Percentiles rank a stretch among this genome's conserved stretches.
These are phyloP conservation scores for Turritis glabra DNA, from an alignment of 345 rosid species.

Conservation along the genomic window DNA sequence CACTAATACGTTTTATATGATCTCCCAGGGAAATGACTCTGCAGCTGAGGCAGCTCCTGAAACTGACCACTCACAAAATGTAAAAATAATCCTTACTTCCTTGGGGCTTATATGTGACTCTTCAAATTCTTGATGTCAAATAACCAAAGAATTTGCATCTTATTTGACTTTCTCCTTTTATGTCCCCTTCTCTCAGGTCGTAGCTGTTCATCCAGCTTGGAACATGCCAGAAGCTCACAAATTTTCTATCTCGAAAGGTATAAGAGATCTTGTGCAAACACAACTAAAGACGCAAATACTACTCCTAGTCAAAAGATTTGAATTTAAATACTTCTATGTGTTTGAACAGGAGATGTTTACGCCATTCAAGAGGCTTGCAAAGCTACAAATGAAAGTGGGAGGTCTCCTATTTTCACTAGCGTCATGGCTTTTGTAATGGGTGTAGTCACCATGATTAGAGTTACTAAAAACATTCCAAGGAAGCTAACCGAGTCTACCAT, in stretches of 20 bases:
- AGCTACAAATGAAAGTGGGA: constrained; percentile 42
- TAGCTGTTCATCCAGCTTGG: constrained; percentile 36
- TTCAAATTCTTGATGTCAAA: too few species aligned
- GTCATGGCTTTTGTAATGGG: constrained; percentile 77
- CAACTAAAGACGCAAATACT: background rate
- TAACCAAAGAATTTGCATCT: background rate
- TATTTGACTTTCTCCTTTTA: background rate
- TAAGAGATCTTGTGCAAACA: background rate
- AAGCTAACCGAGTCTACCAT: constrained; percentile 52
- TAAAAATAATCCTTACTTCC: constrained; percentile 23
- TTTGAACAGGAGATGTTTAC: constrained; percentile 42
- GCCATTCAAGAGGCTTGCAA: constrained; percentile 38
- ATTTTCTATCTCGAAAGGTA: constrained; percentile 44
- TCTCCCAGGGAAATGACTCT: constrained; percentile 43
- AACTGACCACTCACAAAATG: constrained; percentile 36
- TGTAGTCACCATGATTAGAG: constrained; percentile 64
- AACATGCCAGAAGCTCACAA: constrained; percentile 39
- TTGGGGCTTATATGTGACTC: background rate
- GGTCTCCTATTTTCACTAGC: constrained; percentile 59
- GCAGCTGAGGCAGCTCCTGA: constrained; percentile 33
- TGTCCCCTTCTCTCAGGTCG: background rate
- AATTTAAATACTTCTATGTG: background rate
- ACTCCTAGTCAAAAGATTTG: background rate
- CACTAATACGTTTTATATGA: background rate
- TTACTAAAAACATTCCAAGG: constrained; percentile 66